Percentiles rank a stretch among this genome's conserved stretches.
Conservation (phyloP, 371 early-diverging fungal genomes). For the Amoeboaphelidium occidentale region DNA sequence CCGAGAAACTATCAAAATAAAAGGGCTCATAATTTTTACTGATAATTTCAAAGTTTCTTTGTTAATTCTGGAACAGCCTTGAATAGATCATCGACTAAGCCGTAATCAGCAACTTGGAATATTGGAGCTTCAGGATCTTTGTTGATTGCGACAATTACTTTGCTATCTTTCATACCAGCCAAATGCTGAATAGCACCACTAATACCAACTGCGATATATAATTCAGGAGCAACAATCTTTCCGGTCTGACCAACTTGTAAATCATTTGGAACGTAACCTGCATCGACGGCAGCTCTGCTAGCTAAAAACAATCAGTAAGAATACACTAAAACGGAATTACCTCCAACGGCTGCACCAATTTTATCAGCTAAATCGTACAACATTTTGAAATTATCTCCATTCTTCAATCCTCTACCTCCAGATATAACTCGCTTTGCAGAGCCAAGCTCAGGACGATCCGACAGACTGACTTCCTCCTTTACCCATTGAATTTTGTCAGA, state of each 20-base stretch:
- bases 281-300: slow-evolving; percentile 93
- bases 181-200: slow-evolving; percentile 93
- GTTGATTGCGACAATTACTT: slow-evolving; percentile 94
- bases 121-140: slow-evolving; percentile 95
- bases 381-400: slow-evolving; percentile 76
- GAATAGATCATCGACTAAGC: slow-evolving; percentile 86
- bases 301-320: slow-evolving; percentile 29
- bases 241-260: slow-evolving; percentile 96
- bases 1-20: too few species aligned
- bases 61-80: slow-evolving; percentile 20
- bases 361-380: slow-evolving; percentile 81
- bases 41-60: background rate
- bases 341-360: slow-evolving; percentile 68
- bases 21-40: too few species aligned
- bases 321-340: slow-evolving; percentile 4
- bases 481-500: slow-evolving; percentile 44
- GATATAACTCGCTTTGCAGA: slow-evolving; percentile 67
- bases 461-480: slow-evolving; percentile 69
- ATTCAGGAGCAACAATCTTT: slow-evolving; percentile 86
- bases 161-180: slow-evolving; percentile 97
- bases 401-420: slow-evolving; percentile 93
- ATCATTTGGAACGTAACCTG: slow-evolving; percentile 85
- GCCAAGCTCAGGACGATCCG: slow-evolving; percentile 81
- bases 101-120: slow-evolving; percentile 92
- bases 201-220: slow-evolving; percentile 86